Evolutionary conservation across 257 asterid species (phyloP).

Genomic region (Craterostigma plantagineum): DNA sequence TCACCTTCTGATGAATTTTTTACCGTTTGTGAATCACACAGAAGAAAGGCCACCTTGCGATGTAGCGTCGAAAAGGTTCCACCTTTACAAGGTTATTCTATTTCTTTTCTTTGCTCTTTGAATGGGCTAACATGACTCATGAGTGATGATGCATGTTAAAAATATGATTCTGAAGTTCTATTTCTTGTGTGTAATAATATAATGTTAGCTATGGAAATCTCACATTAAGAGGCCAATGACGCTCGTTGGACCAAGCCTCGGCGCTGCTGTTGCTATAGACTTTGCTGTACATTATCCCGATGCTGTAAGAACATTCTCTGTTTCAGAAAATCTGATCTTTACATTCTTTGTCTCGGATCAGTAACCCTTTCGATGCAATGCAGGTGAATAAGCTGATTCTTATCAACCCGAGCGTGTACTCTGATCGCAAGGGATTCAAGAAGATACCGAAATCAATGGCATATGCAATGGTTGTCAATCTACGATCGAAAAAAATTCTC

Average conservation of each 20-base stretch:
- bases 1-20: background rate
- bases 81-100: slow-evolving; percentile 32
- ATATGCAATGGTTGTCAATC: slow-evolving; percentile 36
- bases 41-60: slow-evolving; percentile 49
- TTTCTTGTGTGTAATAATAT: background rate
- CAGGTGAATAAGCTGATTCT: slow-evolving; percentile 59
- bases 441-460: slow-evolving; percentile 41
- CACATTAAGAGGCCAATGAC: slow-evolving; percentile 61
- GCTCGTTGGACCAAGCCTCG: slow-evolving; percentile 79
- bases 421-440: slow-evolving; percentile 31
- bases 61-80: slow-evolving; percentile 51
- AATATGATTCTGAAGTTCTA: background rate
- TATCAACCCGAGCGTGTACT: slow-evolving; percentile 49
- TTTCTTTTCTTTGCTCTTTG: background rate
- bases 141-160: background rate
- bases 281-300: slow-evolving; percentile 66
- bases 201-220: slow-evolving; percentile 66
- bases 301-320: slow-evolving; percentile 30
- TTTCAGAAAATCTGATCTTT: background rate
- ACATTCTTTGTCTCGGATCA: too few species aligned
- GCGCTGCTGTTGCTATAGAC: slow-evolving; percentile 75
- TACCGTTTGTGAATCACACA: slow-evolving; percentile 4
- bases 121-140: too few species aligned
- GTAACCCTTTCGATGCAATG: background rate
- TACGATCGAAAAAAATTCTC: too few species aligned